Conservation (phyloP, 805 yeast genomes). For the Metschnikowia koreensis region DNA sequence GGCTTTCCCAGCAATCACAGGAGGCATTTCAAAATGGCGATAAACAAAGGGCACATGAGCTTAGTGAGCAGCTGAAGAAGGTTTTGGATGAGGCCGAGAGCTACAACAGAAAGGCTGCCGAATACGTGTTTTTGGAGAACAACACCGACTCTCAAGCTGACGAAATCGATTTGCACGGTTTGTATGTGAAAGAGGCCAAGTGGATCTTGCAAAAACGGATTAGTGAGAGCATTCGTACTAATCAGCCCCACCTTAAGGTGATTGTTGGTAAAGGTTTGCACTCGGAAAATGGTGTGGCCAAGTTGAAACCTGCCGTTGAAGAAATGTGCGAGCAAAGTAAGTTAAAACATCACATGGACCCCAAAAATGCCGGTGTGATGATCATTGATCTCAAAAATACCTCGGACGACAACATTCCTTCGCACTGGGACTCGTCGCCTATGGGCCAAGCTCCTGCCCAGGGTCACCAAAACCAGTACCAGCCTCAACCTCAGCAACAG, state of each 20-base stretch:
- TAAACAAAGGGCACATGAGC: slow-evolving; percentile 65
- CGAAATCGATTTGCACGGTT: slow-evolving; percentile 92
- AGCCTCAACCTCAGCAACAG: slow-evolving; percentile 23
- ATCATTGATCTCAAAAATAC: slow-evolving; percentile 54
- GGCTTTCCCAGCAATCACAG: slow-evolving; percentile 67
- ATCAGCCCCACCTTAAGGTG: slow-evolving; percentile 65
- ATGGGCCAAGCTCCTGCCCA: slow-evolving; percentile 18
- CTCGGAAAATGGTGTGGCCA: slow-evolving; percentile 77
- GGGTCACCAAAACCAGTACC: slow-evolving; percentile 21
- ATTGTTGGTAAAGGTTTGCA: slow-evolving; percentile 94
- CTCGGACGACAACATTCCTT: slow-evolving; percentile 29
- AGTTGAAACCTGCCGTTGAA: slow-evolving; percentile 86
- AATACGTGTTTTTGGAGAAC: slow-evolving; percentile 82
- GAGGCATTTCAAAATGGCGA: slow-evolving; percentile 75
- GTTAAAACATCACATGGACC: slow-evolving; percentile 60
- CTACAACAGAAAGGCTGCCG: slow-evolving; percentile 80
- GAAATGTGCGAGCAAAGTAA: slow-evolving; percentile 66
- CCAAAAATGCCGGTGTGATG: slow-evolving; percentile 77
- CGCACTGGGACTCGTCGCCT: slow-evolving; percentile 26
- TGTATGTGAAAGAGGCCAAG: slow-evolving; percentile 85
- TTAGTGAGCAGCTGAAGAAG: slow-evolving; percentile 67
- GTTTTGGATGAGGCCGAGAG: slow-evolving; percentile 61
- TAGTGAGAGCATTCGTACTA: slow-evolving; percentile 55
- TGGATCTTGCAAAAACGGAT: slow-evolving; percentile 73
- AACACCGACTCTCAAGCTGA: slow-evolving; percentile 81